Percentiles rank a stretch among this genome's conserved stretches.
Conservation (phyloP, 2,329 filamentous ascomycete genomes). For the Xylariaceae sp. region DNA sequence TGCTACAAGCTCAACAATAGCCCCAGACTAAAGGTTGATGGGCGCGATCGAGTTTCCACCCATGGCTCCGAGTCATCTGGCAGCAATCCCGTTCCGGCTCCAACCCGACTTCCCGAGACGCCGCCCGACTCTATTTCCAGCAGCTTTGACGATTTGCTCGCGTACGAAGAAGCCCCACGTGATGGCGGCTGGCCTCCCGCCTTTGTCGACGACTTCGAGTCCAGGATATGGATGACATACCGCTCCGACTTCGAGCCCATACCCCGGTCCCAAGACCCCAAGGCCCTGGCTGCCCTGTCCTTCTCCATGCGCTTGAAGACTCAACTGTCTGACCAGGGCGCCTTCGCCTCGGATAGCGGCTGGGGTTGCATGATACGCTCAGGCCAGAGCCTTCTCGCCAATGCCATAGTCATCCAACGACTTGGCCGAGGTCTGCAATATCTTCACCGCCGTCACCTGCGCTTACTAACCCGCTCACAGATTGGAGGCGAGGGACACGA, state of each 20-base stretch:
- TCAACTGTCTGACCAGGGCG: conserved; percentile 69
- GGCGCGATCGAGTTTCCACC: not conserved
- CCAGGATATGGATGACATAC: conserved; percentile 94
- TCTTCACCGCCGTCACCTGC: conserved; percentile 1
- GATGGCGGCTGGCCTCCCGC: conserved; percentile 70
- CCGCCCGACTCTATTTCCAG: conserved; percentile 45
- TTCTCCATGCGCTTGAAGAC: conserved; percentile 79
- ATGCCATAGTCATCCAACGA: conserved; percentile 66
- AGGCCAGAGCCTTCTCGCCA: conserved; percentile 87
- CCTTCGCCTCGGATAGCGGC: conserved; percentile 88
- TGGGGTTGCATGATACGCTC: conserved; percentile 99
- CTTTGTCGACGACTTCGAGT: conserved; percentile 91
- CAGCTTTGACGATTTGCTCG: conserved; percentile 48
- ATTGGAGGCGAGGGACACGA: conserved; percentile 65
- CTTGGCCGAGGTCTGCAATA: conserved; percentile 66
- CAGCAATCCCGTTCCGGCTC: conserved; percentile 6
- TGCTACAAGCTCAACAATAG: conserved; percentile 42
- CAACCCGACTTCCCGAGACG: conserved; percentile 36
- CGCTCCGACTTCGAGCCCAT: conserved; percentile 81
- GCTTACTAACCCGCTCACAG: conserved; percentile 34
- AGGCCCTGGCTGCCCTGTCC: conserved; percentile 66
- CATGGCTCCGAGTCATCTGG: conserved; percentile 10
- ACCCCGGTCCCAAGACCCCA: conserved; percentile 68
- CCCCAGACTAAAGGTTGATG: conserved; percentile 12
- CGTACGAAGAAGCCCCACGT: conserved; percentile 40